Base-by-base conservation (phyloP, 2,329 filamentous ascomycete species). In the Cytospora piceae region DNA sequence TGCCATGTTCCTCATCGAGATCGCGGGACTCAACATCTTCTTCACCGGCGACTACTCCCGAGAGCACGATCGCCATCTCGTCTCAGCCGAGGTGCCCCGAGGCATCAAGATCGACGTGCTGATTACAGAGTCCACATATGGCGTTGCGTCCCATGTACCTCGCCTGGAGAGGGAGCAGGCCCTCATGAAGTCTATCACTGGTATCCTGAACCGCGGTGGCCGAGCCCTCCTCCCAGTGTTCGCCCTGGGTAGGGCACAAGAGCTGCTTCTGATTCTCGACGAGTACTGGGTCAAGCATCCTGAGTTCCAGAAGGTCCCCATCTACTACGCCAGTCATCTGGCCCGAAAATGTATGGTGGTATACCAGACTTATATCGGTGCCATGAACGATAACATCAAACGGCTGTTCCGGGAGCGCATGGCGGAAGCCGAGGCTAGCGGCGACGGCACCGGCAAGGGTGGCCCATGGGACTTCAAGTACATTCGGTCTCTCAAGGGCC, bases 331-430 rank as follows among this genome's bases (percentile, higher is more conserved):
- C 63, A 95, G 92, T 72, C 97, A 96, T 73, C 86, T 98, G 52
- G 95, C 95, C 0, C 85, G 94, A 69, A 95, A 97, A 78, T 99
- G 95, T 80, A 99, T 99, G 95, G 87, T 97, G 34, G 93, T 98
- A 4, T 99, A 99, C 75, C 95, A 98, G 76, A 99, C 95, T 1
- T 99, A 98, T 73, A 93, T 98, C 58, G 93, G 94, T 58, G 93
- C 94, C 63, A 99, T 99, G 95, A 99, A 99, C 76, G 94, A 98
- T 74, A 98, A 97, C 73, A 98, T 99, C 81, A 97, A 97, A 77
- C 87, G 92, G 14, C 85, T 97, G n/a, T 97, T 97, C 78, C 86
- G 91, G 61, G 93, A 96, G 77, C 88, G 93, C 57, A 96, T 97
- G 87, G 93, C 92, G 4, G 93, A 96, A 75, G 92, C 93, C 12